Conservation (phyloP, 306 rosid genomes). For the Prosopis cineraria region DNA sequence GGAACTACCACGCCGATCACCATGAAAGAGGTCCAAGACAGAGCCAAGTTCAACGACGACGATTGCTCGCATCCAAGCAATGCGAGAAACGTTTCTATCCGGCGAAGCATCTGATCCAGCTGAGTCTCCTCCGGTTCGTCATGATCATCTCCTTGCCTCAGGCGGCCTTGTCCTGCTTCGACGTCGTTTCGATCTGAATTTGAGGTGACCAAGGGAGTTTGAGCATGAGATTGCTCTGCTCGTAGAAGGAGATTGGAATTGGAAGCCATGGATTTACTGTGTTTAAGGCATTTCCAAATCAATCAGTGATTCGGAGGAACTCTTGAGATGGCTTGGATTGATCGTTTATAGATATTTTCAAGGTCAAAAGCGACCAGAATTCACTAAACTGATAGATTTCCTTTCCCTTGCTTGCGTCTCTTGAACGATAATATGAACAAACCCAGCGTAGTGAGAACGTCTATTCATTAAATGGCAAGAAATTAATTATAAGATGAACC, state of each 20-base stretch:
- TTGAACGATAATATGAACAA: neutral
- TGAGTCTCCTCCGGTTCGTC: constrained; percentile 31
- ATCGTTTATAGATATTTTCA: neutral
- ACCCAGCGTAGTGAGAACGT: neutral
- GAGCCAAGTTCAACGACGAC: constrained; percentile 20
- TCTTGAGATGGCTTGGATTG: neutral
- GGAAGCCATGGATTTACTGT: constrained; percentile 37
- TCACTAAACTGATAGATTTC: neutral
- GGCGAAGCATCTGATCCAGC: constrained; percentile 47
- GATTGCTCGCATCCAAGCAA: constrained; percentile 61
- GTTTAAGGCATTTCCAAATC: neutral
- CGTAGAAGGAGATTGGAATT: constrained; percentile 42
- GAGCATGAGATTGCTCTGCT: constrained; percentile 45
- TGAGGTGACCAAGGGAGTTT: constrained; percentile 47
- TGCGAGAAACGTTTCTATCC: constrained; percentile 50
- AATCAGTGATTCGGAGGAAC: neutral
- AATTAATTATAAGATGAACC: neutral
- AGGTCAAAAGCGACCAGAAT: neutral
- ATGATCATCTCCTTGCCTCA: neutral
- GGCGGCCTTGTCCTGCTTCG: neutral
- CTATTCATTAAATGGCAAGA: neutral
- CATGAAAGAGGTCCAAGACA: constrained; percentile 60
- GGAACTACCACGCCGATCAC: constrained; percentile 56
- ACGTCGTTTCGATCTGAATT: constrained; percentile 35
- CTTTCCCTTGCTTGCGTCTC: neutral